Conservation (phyloP, 2,329 filamentous ascomycete genomes). For the Diaporthe helianthi region DNA sequence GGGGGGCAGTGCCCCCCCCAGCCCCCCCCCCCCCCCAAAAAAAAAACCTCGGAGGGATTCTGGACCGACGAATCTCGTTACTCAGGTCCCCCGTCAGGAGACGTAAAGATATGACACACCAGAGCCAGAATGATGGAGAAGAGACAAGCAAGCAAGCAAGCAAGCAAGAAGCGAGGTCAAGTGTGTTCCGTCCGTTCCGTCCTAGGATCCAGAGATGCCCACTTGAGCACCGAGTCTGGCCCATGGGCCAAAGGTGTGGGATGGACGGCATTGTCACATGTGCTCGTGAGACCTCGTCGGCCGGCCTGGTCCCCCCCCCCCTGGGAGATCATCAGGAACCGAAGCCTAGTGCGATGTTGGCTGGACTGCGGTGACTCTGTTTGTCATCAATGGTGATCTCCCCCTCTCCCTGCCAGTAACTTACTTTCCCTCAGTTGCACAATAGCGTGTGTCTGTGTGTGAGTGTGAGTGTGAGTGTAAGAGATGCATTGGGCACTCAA, state of each 20-base stretch:
- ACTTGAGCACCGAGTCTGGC: conserved; percentile 6
- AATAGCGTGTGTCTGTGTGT: not conserved
- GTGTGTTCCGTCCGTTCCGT: not conserved
- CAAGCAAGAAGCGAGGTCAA: not conserved
- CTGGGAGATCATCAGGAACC: not conserved
- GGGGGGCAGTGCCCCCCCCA: too few relatives aligned
- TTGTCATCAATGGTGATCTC: conserved; percentile 5
- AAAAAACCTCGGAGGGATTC: not conserved
- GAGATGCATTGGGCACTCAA: not conserved
- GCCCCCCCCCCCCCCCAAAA: too few relatives aligned
- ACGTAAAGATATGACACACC: not conserved
- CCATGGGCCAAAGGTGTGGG: not conserved
- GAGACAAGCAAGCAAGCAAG: too few relatives aligned
- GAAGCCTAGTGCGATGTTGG: not conserved
- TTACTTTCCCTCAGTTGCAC: not conserved
- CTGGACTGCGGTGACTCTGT: not conserved
- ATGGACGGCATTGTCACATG: conserved; percentile 3
- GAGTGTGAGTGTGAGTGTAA: not conserved
- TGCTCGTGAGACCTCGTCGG: conserved; percentile 4
- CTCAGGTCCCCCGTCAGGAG: not conserved
- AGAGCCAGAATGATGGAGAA: not conserved
- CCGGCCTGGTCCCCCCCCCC: not conserved
- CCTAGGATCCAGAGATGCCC: not conserved
- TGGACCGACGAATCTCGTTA: not conserved
- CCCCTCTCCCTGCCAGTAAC: not conserved